Conservation (phyloP, 2,329 filamentous ascomycete genomes). For the Aspergillus sp. region DNA sequence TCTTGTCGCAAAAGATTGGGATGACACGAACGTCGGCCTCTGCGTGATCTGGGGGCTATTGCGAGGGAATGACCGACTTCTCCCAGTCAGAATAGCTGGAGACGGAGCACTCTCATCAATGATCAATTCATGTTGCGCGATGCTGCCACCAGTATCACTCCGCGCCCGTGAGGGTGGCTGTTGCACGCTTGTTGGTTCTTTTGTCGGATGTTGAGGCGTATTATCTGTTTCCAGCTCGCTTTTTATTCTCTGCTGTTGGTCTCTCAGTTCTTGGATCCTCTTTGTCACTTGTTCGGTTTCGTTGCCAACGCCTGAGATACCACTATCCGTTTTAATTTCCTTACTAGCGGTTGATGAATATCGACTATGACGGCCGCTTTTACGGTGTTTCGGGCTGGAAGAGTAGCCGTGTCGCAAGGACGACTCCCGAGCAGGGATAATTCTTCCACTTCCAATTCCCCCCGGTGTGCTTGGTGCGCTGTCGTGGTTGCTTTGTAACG, state of each 20-base stretch:
- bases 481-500: slow-evolving; percentile 28
- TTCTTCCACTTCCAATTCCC: slow-evolving; percentile 48
- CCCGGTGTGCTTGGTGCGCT: slow-evolving; percentile 31
- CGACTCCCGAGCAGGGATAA: slow-evolving; percentile 68
- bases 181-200: slow-evolving; percentile 14
- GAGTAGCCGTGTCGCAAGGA: slow-evolving; percentile 61
- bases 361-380: slow-evolving; percentile 49
- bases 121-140: slow-evolving; percentile 14
- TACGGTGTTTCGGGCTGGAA: slow-evolving; percentile 53
- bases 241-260: slow-evolving; percentile 57
- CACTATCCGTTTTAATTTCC: slow-evolving; percentile 41
- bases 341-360: slow-evolving; percentile 39
- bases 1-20: slow-evolving; percentile 23
- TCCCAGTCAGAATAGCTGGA: slow-evolving; percentile 64
- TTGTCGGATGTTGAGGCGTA: slow-evolving; percentile 27
- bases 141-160: slow-evolving; percentile 2
- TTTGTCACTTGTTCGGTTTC: slow-evolving; percentile 58
- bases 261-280: slow-evolving; percentile 58
- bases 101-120: slow-evolving; percentile 66
- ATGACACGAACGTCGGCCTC: slow-evolving; percentile 28
- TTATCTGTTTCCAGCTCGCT: slow-evolving; percentile 46
- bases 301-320: slow-evolving; percentile 36
- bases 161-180: slow-evolving; percentile 8
- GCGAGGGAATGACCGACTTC: slow-evolving; percentile 39
- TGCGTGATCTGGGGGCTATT: slow-evolving; percentile 28